Evolutionary conservation across 331 rosid species (phyloP), one percentile per base, ranked within the genome.

Genomic region (Rhamnella rubrinervis): DNA sequence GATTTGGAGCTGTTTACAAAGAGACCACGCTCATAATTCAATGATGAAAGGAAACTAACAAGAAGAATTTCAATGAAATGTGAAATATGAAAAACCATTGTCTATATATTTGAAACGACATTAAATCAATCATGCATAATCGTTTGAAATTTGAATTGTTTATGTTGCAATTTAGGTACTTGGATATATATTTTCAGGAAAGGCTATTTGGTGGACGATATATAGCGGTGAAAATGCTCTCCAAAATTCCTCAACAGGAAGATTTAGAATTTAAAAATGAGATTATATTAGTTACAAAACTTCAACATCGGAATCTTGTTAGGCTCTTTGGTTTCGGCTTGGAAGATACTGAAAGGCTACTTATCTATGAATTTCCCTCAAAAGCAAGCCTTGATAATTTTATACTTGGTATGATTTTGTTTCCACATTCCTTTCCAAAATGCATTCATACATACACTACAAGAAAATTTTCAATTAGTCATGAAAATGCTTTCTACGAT

Each of bases 1-100:
- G 83, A 55, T 79, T 68, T 46, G 83, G 83, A 16, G 60, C 41
- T 16, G 83, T 79, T 41, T 79, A 74, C 66, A 74, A 62, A 12
- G 20, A 52, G 23, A 8, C 11, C 8, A 46, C 8, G 1, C 52
- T 23, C 17, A 15, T 2, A 15, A 9, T 47, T 0, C 0, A 1
- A 47, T 47, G 21, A 40, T 18, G 18, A 17, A 31, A 31, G 0
- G 35, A 31, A 31, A 31, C 4, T 2, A 31, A 31, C 23, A 23
- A 23, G 23, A 23, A 23, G 23, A 23, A 23, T 23, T 23, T 23
- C 23, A 23, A 23, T 23, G 23, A 23, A 23, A 23, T 23, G 23
- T 23, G 23, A 23, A 23, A 23, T 1, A 23, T 23, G 23, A 23
- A 23, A 23, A 23, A 23, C 23, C 23, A 23, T 23, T 23, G 23